Evolutionary conservation across 768 basidiomycete genomes (phyloP), one percentile per base, ranked within the genome.

Genomic region (Amanita rubescens): DNA sequence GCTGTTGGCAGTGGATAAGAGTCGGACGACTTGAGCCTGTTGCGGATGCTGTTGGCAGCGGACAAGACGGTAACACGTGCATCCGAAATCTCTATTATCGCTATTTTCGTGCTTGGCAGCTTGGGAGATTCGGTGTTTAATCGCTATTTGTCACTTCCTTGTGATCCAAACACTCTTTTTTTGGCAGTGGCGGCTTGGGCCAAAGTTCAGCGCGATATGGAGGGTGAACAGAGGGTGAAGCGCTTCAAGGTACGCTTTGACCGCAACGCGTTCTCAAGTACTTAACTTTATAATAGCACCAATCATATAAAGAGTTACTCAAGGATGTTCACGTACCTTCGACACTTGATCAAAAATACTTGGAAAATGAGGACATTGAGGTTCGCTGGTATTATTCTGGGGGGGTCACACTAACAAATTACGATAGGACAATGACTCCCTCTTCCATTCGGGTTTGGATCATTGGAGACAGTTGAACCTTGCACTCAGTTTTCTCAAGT

Each of bases 391-490:
- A 54, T n/a, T 14, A 20, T 22, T 24, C 6, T 12, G 20, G 27
- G 35, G n/a, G 50, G 34, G 53, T 33, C 15, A 27, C n/a, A 52
- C 42, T 27, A 19, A 55, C 24, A 53, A 12, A 50, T 9, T 32
- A 9, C 30, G 58, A 2, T 51, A 90, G 87, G 87, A 92, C 58
- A 79, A 81, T 62, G 81, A 83, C 53, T 90, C 87, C 0, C 84
- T 90, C 63, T 93, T 94, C 60, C 81, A 85, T 51, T 75, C 80
- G 58, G 77, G 86, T 2, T 71, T 94, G 30, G 73, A 80, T 24
- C 81, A 88, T 61, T 90, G 87, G 84, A 72, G 78, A 58, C 85
- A 93, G 59, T 77, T 94, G 55, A 92, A 89, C 65, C 78, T 94
- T 19, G 76, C 89, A 2, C 79, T 87, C 0, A 74, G 81, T 1